Evolutionary conservation across 2,329 filamentous ascomycete genomes (phyloP).

Genomic region (Tolypocladium album): DNA sequence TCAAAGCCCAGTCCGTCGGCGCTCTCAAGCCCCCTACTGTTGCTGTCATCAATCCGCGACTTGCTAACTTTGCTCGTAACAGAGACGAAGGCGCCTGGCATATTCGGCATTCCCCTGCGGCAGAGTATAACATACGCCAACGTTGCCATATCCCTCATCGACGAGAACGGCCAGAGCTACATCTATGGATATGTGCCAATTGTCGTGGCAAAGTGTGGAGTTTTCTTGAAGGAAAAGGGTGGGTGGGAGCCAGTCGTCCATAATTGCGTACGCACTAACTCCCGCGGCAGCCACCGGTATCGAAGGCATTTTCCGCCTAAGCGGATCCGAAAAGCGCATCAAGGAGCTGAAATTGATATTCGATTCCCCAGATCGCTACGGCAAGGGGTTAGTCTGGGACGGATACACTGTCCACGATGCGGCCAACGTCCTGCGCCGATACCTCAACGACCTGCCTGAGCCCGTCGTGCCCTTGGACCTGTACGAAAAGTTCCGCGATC

Average conservation of each 20-base stretch:
- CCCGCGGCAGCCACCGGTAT: conserved; percentile 66
- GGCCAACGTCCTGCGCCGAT: conserved; percentile 88
- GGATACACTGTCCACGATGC: conserved; percentile 98
- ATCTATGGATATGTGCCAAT: conserved; percentile 99
- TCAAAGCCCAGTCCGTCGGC: too few species aligned
- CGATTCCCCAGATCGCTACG: conserved; percentile 89
- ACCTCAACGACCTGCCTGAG: conserved; percentile 92
- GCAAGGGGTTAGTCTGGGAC: conserved; percentile 93
- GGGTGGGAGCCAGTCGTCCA: neutral
- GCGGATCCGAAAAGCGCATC: conserved; percentile 94
- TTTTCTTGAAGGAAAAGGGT: conserved; percentile 98
- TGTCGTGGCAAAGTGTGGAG: conserved; percentile 94
- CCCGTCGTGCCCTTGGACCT: conserved; percentile 91
- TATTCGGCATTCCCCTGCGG: conserved; percentile 88
- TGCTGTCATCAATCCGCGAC: neutral
- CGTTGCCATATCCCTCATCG: conserved; percentile 91
- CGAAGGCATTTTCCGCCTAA: conserved; percentile 93
- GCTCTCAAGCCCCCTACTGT: neutral
- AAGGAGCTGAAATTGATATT: conserved; percentile 90
- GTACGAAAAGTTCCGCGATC: conserved; percentile 83
- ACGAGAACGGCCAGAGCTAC: conserved; percentile 86
- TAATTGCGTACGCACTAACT: conserved; percentile 7
- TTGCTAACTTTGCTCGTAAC: conserved; percentile 11
- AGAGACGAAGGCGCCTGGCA: conserved; percentile 54
- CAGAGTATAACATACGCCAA: conserved; percentile 96